These are phyloP conservation scores for Rhodamnia rubescens DNA, from an alignment of 345 rosid genomes.

Conservation along the genomic window DNA sequence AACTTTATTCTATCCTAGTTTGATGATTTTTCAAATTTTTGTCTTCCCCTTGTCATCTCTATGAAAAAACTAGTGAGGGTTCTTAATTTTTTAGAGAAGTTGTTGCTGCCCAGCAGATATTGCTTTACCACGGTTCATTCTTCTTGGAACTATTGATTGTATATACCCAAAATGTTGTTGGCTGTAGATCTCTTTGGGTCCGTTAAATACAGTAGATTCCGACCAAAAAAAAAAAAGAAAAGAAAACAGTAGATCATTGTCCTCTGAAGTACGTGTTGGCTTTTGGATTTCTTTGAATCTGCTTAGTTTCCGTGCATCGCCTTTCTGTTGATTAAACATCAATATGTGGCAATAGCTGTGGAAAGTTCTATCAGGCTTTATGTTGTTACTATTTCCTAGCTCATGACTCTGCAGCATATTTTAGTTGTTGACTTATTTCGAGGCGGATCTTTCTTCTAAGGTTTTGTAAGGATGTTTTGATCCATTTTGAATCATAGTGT, in stretches of 20 bases:
- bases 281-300: background rate
- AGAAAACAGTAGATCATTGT: background rate
- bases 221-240: no score
- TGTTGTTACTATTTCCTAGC: background rate
- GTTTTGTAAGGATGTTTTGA: background rate
- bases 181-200: background rate
- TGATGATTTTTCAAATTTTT: background rate
- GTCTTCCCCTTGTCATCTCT: background rate
- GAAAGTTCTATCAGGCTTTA: background rate
- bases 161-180: background rate
- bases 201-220: background rate
- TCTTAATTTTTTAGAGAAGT: background rate
- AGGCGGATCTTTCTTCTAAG: background rate
- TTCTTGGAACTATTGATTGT: background rate
- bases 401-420: background rate
- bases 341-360: background rate
- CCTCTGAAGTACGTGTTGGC: background rate
- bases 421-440: background rate
- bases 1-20: background rate
- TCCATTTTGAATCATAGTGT: background rate
- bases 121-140: background rate
- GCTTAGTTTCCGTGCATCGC: background rate
- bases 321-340: background rate
- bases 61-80: background rate
- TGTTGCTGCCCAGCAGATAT: background rate